Evolutionary conservation across 345 rosid genomes (phyloP).

Genomic region (Microthlaspi erraticum): DNA sequence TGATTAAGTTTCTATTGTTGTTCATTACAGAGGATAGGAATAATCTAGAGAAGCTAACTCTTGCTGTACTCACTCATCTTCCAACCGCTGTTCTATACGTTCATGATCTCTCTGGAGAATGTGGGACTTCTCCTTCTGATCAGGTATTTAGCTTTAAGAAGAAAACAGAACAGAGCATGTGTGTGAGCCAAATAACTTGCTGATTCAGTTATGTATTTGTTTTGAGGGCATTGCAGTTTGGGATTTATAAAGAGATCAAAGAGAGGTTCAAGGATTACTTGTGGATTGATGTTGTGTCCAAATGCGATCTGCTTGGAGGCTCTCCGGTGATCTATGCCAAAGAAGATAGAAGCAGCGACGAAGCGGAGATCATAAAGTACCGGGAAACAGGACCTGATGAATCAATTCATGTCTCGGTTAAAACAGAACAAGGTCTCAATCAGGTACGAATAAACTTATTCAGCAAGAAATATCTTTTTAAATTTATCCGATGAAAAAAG

Average conservation of each 20-base stretch:
- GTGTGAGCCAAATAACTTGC: neutral
- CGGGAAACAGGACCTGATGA: slow-evolving; percentile 70
- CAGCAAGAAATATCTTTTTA: neutral
- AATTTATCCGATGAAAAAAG: neutral
- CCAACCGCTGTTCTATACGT: slow-evolving; percentile 93
- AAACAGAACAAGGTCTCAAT: slow-evolving; percentile 64
- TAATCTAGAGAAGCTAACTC: slow-evolving; percentile 89
- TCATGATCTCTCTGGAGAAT: slow-evolving; percentile 94
- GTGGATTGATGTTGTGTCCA: slow-evolving; percentile 91
- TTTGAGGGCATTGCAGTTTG: slow-evolving; percentile 54
- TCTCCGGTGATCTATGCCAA: slow-evolving; percentile 59
- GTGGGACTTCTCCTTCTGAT: slow-evolving; percentile 91
- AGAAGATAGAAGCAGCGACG: slow-evolving; percentile 56
- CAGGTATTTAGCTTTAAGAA: slow-evolving; percentile 56
- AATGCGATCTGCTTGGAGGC: slow-evolving; percentile 77
- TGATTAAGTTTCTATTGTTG: neutral
- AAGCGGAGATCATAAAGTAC: slow-evolving; percentile 62
- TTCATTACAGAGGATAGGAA: slow-evolving; percentile 75
- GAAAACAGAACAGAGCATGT: slow-evolving; percentile 1
- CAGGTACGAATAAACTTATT: slow-evolving; percentile 53
- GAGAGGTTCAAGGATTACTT: slow-evolving; percentile 69
- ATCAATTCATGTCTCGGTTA: slow-evolving; percentile 72
- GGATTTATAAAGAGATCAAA: slow-evolving; percentile 80
- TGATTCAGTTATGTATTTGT: slow-evolving; percentile 27
- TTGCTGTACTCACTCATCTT: slow-evolving; percentile 89